Percentiles rank a stretch among this genome's conserved stretches.
Conservation (phyloP, 2,329 filamentous ascomycete genomes). For the Fusarium oligoseptatum region DNA sequence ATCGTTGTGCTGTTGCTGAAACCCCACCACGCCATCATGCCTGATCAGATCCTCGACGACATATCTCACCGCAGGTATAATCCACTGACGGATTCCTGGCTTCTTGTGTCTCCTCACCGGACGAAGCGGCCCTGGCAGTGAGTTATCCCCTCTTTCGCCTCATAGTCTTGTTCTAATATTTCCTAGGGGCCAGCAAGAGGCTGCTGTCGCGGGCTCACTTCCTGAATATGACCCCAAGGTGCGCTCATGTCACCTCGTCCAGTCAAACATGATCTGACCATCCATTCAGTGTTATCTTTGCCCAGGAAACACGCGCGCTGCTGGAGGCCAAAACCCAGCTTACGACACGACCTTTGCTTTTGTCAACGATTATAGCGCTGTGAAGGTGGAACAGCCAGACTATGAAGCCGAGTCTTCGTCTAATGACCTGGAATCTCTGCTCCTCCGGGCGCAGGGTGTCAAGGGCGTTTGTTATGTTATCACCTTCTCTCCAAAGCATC, state of each 20-base stretch:
- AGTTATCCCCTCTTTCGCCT: slow-evolving; percentile 53
- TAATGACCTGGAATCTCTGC: slow-evolving; percentile 76
- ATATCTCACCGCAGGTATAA: slow-evolving; percentile 98
- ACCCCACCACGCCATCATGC: slow-evolving; percentile 63
- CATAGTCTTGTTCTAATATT: slow-evolving; percentile 13
- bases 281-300: slow-evolving; percentile 86
- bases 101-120: slow-evolving; percentile 94
- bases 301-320: slow-evolving; percentile 88
- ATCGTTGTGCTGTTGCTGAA: slow-evolving; percentile 2
- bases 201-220: slow-evolving; percentile 74
- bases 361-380: slow-evolving; percentile 97
- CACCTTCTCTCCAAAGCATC: slow-evolving; percentile 91
- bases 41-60: slow-evolving; percentile 86
- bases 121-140: slow-evolving; percentile 99
- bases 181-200: slow-evolving; percentile 81
- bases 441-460: slow-evolving; percentile 86
- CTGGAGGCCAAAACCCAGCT: slow-evolving; percentile 86
- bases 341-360: slow-evolving; percentile 93
- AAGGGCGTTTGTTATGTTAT: slow-evolving; percentile 98
- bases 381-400: slow-evolving; percentile 90
- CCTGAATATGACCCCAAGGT: slow-evolving; percentile 85
- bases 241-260: slow-evolving; percentile 43
- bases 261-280: slow-evolving; percentile 17
- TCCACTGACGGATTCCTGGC: slow-evolving; percentile 88
- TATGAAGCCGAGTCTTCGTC: slow-evolving; percentile 67